Base-by-base conservation (phyloP, 2,329 filamentous ascomycete genomes). In the Penicillium sp. region DNA sequence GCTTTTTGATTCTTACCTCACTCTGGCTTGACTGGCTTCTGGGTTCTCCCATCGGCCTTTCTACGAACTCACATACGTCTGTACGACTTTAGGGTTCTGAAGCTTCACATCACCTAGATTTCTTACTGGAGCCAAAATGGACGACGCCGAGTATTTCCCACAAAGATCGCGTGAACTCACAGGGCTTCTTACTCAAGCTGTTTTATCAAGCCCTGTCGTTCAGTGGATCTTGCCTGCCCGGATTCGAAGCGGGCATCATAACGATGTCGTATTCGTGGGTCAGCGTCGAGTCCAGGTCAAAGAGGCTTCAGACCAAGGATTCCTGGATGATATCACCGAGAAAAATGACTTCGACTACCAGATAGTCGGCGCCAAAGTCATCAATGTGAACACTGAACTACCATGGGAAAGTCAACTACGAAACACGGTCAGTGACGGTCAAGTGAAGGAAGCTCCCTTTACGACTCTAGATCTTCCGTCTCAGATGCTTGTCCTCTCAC, bases 201-300 rank as follows among this genome's bases (percentile, higher is more conserved):
- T 95, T 28, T 74, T 91, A 43, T 79, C 83, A 45, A 94, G 87
- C 53, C 86, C 90, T 1, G 74, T 86, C 33, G 78, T 85, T 47
- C 84, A 85, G 62, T 86, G 80, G 74, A 85, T 96, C 38, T 73
- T 95, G 11, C 87, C 90, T 9, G 88, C 84, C n/a, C 81, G 84
- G 50, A 74, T 97, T 50, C 80, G 90, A 49, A 83, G 83, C 47
- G 75, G 76, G 44, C 69, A 76, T 38, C 76, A 83, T 51, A 90
- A 93, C 57, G 90, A 97, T 71, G 81, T 96, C 54, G 84, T 90
- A 34, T 89, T 95, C 59, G 78, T 98, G 48, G 88, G 90, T 46
- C 86, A 95, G 56, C 80, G 86, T 53, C 88, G 82, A 58, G 79
- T 98, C 39, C 85, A 91, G 56, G 82, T 97, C 54, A 86, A 84